Conservation (phyloP, 805 yeast genomes). For the Sugiyamaella americana region DNA sequence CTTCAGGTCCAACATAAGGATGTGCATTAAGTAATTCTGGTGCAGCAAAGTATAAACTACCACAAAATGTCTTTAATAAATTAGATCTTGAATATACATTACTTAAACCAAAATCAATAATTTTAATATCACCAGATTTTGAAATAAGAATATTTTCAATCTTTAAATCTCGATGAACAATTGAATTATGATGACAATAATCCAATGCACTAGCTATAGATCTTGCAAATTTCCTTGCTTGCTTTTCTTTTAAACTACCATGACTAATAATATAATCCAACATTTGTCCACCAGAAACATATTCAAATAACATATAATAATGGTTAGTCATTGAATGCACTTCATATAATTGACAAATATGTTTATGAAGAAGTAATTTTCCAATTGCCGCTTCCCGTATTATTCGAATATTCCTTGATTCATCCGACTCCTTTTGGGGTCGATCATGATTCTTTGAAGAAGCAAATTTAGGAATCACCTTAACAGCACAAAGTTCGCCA, state of each 20-base stretch:
- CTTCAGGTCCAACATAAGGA: slow-evolving; percentile 95
- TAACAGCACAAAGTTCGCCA: slow-evolving; percentile 70
- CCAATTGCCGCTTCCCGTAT: slow-evolving; percentile 95
- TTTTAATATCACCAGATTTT: slow-evolving; percentile 87
- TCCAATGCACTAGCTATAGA: slow-evolving; percentile 91
- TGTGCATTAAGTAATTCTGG: slow-evolving; percentile 91
- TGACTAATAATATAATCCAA: slow-evolving; percentile 95
- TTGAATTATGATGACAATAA: slow-evolving; percentile 88
- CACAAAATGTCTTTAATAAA: slow-evolving; percentile 88
- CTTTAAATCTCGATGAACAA: slow-evolving; percentile 93
- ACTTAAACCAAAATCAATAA: slow-evolving; percentile 93
- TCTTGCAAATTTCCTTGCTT: slow-evolving; percentile 90
- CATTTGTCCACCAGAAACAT: slow-evolving; percentile 96
- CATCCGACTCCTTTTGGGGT: slow-evolving; percentile 42
- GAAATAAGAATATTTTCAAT: slow-evolving; percentile 95
- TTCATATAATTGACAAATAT: slow-evolving; percentile 85
- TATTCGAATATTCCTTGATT: slow-evolving; percentile 86
- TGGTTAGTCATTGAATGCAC: slow-evolving; percentile 96
- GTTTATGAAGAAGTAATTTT: slow-evolving; percentile 82
- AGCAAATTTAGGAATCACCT: slow-evolving; percentile 82
- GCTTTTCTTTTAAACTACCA: slow-evolving; percentile 87
- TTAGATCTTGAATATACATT: slow-evolving; percentile 70
- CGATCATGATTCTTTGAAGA: slow-evolving; percentile 57
- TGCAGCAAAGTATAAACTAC: slow-evolving; percentile 96
- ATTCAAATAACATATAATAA: slow-evolving; percentile 94